Evolutionary conservation across 2,329 filamentous ascomycete genomes (phyloP), one percentile per base, ranked within the genome.

Genomic region (Didymosphaeria variabile): DNA sequence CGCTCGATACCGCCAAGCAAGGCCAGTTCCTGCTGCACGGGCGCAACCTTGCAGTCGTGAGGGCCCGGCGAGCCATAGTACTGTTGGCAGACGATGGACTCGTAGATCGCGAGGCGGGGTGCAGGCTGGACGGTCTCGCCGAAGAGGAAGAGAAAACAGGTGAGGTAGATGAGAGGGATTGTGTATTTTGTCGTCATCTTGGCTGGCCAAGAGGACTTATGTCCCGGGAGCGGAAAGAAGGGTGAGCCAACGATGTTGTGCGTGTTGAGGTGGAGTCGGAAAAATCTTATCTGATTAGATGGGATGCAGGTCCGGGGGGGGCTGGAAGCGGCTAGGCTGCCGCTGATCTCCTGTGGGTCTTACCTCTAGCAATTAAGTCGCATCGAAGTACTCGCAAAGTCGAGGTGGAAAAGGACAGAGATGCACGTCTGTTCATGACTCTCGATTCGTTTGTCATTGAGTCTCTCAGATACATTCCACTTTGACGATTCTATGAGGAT

Each of bases 61-160:
- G 40, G 45, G 23, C 46, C 49, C 5, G 53, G 40, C 4, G 55
- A 54, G 26, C 42, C 52, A 50, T 67, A 64, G 50, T 62, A 40
- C 32, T 62, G 58, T 19, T 61, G 53, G 58, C 66, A 68, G n/a
- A 64, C 52, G 51, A 68, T 64, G 29, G 60, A 55, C 51, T 68
- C 66, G 56, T 68, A 67, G 32, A 68, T 68, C 15, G 61, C 57
- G 40, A 66, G 63, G 50, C 67, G 64, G 2, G 67, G 66, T 5
- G 67, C 66, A 5, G 67, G 67, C 54, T 70, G 67, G 26, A 70
- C 21, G 5, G 58, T 63, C 55, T 67, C 61, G 32, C 67, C 66
- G 19, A 70, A 67, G 3, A 70, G 63, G 44, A 68, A 68, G 6
- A 70, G 59, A 32, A 70, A 70, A 0, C 60, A 60, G 12, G 64